Evolutionary conservation across 2,329 filamentous ascomycete genomes (phyloP).

Genomic region (Epichloe festucae): DNA sequence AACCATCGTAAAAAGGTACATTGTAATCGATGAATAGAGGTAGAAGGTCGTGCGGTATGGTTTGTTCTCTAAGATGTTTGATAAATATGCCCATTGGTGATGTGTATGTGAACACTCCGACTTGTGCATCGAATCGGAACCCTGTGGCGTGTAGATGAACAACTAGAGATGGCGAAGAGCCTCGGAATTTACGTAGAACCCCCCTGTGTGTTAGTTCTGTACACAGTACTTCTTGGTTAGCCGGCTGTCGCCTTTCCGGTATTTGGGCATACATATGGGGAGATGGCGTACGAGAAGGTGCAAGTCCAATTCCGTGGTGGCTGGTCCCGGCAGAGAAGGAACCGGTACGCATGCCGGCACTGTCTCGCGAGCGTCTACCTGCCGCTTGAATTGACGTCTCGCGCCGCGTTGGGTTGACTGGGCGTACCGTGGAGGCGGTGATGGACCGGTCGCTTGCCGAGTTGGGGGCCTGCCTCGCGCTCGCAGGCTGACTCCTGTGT

Average conservation of each 20-base stretch:
- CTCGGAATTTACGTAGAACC: constrained; percentile 68
- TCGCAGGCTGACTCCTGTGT: constrained; percentile 37
- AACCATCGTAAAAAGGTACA: constrained; percentile 90
- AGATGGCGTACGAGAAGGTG: constrained; percentile 35
- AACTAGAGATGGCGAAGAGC: constrained; percentile 68
- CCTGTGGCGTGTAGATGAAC: constrained; percentile 76
- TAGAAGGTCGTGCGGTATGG: constrained; percentile 80
- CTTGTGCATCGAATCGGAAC: constrained; percentile 88
- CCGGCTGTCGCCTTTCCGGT: background rate
- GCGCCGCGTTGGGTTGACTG: constrained; percentile 44
- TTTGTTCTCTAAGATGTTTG: constrained; percentile 62
- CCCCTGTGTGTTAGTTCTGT: constrained; percentile 61
- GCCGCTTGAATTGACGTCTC: constrained; percentile 35
- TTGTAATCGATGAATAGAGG: constrained; percentile 58
- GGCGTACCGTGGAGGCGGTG: constrained; percentile 31
- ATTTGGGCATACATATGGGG: background rate
- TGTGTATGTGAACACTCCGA: constrained; percentile 82
- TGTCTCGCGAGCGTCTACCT: constrained; percentile 37
- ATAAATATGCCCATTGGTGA: constrained; percentile 78
- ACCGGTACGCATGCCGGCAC: constrained; percentile 34
- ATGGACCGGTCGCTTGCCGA: constrained; percentile 23
- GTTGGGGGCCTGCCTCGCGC: constrained; percentile 27
- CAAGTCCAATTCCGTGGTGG: constrained; percentile 28
- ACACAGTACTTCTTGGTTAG: background rate
- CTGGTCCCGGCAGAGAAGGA: constrained; percentile 32